These are phyloP conservation scores for Mycosphaerella arachidis DNA, from an alignment of 2,329 filamentous ascomycete species.

Conservation along the genomic window DNA sequence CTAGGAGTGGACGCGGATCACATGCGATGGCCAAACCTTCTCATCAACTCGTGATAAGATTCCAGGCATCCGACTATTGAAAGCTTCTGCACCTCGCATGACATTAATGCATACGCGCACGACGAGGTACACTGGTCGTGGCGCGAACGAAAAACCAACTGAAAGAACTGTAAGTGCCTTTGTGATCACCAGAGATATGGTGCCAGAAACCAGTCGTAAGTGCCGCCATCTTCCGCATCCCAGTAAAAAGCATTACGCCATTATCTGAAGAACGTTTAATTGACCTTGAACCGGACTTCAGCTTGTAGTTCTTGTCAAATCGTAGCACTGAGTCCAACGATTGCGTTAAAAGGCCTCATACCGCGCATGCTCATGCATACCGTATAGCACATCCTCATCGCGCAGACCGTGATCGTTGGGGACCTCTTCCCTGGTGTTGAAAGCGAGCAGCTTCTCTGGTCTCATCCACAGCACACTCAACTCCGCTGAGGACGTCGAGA, in stretches of 20 bases:
- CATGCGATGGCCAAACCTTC: neutral
- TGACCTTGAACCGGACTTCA: neutral
- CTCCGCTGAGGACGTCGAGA: neutral
- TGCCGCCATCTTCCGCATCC: neutral
- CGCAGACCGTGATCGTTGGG: neutral
- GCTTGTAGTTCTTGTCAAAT: neutral
- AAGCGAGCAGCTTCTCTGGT: neutral
- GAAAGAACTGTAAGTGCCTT: neutral
- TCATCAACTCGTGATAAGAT: neutral
- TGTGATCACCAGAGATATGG: neutral
- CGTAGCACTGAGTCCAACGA: neutral
- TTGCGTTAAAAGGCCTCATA: neutral
- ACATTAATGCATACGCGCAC: neutral
- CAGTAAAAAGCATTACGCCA: too few species aligned
- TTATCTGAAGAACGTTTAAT: neutral
- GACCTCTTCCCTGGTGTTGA: neutral
- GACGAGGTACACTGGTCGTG: neutral
- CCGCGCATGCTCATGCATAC: neutral
- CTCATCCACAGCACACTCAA: neutral
- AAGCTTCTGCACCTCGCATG: neutral
- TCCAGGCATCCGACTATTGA: constrained; percentile 3
- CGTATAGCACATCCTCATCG: neutral
- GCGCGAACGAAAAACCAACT: neutral
- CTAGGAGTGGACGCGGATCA: neutral
- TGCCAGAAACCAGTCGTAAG: neutral